Conservation (phyloP, 78 protist genomes). For the slime mould (Dictyostelium discoideum) region dicty_2.7 NC_007088.5:409501-410000, state of each 20-base stretch:
- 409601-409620: neutral
- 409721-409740: neutral
- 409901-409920: slow-evolving; percentile 50
- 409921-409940: neutral
- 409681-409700: slow-evolving; percentile 29
- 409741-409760: neutral
- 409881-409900: slow-evolving; percentile 56
- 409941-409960: neutral
- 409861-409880: slow-evolving; percentile 8
- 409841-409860: slow-evolving; percentile 40
- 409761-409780: slow-evolving; percentile 12
- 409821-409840: slow-evolving; percentile 61
- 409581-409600: neutral
- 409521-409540: neutral
- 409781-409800: neutral
- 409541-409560: neutral
- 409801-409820: neutral
- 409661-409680: neutral
- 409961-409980: slow-evolving; percentile 16
- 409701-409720: slow-evolving; percentile 14
- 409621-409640: neutral
- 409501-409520: neutral
- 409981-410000: neutral
- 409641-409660: neutral
- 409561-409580: neutral